phyloP scores from a whole-genome alignment of 805 yeast genomes.

The Brettanomyces bruxellensis region DNA sequence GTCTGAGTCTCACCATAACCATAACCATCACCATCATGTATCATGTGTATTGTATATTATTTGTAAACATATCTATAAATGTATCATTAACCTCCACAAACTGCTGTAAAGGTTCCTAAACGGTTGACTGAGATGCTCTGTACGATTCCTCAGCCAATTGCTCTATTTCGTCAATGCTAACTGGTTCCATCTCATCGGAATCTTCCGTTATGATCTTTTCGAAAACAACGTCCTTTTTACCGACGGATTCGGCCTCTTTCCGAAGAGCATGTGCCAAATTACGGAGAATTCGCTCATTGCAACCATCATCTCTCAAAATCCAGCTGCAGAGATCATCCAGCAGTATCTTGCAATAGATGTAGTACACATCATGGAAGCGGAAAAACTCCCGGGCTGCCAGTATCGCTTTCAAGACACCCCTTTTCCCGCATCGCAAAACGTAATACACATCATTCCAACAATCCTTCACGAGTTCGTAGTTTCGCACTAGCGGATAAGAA shows the following conservation, averaged over 20 bases:
- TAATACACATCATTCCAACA: conserved; percentile 73
- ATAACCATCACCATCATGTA: too few relatives aligned
- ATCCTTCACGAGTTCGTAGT: conserved; percentile 46
- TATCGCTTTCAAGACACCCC: conserved; percentile 50
- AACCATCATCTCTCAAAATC: conserved; percentile 48
- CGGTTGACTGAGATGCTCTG: background rate
- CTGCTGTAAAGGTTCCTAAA: background rate
- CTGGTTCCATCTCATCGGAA: conserved; percentile 33
- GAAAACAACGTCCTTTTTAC: conserved; percentile 42
- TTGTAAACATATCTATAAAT: too few relatives aligned
- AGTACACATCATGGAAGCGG: conserved; percentile 75
- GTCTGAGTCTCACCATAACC: too few relatives aligned
- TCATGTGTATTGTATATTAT: too few relatives aligned
- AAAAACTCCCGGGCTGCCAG: conserved; percentile 62
- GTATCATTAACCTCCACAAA: background rate
- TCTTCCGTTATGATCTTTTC: conserved; percentile 37
- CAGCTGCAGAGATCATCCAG: conserved; percentile 72
- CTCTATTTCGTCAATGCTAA: conserved; percentile 50
- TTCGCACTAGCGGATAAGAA: conserved; percentile 72
- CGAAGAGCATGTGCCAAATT: conserved; percentile 59
- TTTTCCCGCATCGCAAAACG: conserved; percentile 59
- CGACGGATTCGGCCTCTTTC: conserved; percentile 29
- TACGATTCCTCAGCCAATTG: conserved; percentile 45
- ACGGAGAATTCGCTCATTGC: conserved; percentile 50
- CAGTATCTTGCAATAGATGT: conserved; percentile 71